phyloP scores from a whole-genome alignment of 2,329 filamentous ascomycete genomes.

The Emergomyces orientalis region DNA sequence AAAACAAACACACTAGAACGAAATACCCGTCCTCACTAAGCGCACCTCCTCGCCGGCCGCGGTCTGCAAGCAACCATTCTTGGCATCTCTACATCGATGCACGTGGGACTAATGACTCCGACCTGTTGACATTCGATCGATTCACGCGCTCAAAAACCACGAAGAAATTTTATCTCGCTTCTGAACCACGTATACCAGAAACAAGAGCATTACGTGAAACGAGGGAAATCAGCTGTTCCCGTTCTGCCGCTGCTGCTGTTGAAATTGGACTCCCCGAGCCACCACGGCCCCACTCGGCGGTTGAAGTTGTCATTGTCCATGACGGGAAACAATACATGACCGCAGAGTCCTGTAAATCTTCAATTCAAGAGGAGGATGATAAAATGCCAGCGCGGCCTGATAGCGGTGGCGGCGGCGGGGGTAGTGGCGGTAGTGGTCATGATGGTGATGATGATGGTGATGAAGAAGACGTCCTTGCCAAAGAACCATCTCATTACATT shows the following conservation, averaged over 20 bases:
- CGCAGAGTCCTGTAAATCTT: background rate
- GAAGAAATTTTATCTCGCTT: background rate
- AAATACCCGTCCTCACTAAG: background rate
- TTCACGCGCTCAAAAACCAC: background rate
- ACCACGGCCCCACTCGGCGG: background rate
- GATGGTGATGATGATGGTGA: background rate
- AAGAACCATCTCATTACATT: background rate
- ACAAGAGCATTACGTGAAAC: background rate
- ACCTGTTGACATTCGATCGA: background rate
- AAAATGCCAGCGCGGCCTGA: background rate
- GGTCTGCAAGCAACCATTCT: background rate
- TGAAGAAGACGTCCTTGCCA: constrained; percentile 5
- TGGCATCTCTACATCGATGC: background rate
- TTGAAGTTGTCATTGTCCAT: background rate
- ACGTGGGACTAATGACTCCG: background rate
- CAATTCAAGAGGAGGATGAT: background rate
- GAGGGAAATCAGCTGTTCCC: background rate
- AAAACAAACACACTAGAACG: background rate
- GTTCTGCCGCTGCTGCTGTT: background rate
- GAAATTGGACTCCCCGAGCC: background rate
- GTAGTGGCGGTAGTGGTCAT: background rate
- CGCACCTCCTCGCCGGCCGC: constrained; percentile 1
- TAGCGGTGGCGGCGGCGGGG: background rate
- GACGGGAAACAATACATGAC: background rate
- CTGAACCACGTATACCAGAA: too few relatives aligned